phyloP scores from a whole-genome alignment of 129 eudicot genomes.

The Flaveria linearis region DNA sequence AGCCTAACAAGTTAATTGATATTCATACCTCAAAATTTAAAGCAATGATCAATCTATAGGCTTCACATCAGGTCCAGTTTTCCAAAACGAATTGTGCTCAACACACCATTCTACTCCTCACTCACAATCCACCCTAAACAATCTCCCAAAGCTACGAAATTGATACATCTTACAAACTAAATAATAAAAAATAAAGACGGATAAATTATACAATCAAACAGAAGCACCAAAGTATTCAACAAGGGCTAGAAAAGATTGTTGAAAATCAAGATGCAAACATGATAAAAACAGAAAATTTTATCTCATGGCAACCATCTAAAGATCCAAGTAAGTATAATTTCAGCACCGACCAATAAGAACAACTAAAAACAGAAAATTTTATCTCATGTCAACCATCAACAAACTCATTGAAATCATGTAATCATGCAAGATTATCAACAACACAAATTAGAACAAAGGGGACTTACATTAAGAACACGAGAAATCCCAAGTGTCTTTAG shows the following conservation, averaged over 20 bases:
- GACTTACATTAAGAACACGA: conserved; percentile 75
- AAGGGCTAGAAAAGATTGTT: too few relatives aligned
- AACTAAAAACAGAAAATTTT: neutral
- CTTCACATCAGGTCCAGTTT: neutral
- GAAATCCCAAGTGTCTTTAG: conserved; percentile 91
- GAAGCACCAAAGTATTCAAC: neutral
- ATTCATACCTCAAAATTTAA: neutral
- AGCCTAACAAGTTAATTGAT: too few relatives aligned
- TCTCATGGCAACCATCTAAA: neutral
- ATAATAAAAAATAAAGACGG: neutral
- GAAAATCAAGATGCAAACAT: neutral
- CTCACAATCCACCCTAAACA: neutral
- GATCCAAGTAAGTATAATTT: neutral
- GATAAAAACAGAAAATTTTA: neutral
- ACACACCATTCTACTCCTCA: neutral
- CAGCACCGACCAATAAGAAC: neutral
- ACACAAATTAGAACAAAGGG: neutral
- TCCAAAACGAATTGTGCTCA: too few relatives aligned
- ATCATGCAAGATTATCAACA: neutral
- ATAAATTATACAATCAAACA: neutral
- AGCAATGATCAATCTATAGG: neutral
- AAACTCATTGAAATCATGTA: neutral
- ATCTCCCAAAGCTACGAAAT: neutral
- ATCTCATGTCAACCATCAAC: neutral
- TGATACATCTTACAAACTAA: neutral